Evolutionary conservation across 1,284 basidiomycete genomes (phyloP).

Genomic region (Cryptococcus wingfieldii): DNA sequence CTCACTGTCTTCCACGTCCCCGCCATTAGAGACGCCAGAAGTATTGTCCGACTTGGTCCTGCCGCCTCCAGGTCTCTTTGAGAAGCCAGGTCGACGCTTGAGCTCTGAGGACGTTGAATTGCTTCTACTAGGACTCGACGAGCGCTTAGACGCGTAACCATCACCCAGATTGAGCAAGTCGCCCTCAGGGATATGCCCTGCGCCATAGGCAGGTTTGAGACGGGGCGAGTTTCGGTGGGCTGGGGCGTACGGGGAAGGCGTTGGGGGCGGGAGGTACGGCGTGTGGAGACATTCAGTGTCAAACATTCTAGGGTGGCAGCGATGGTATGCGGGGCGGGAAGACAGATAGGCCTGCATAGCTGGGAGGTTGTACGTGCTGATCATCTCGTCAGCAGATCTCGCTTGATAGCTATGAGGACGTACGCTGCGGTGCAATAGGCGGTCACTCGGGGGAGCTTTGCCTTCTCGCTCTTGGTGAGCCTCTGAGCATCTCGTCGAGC

Average conservation of each 20-base stretch:
- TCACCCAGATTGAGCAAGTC: slow-evolving; percentile 42
- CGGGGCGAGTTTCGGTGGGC: slow-evolving; percentile 25
- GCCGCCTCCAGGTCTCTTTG: slow-evolving; percentile 47
- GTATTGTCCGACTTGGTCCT: slow-evolving; percentile 48
- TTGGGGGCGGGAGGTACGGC: slow-evolving; percentile 44
- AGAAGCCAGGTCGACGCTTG: slow-evolving; percentile 42
- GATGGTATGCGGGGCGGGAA: slow-evolving; percentile 72
- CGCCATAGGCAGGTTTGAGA: slow-evolving; percentile 31
- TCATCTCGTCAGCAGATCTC: neutral
- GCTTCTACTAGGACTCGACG: slow-evolving; percentile 7
- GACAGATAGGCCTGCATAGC: slow-evolving; percentile 85
- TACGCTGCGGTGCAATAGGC: slow-evolving; percentile 92
- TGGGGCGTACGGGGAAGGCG: slow-evolving; percentile 14
- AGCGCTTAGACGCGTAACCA: slow-evolving; percentile 7
- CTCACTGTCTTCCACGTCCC: slow-evolving; percentile 26
- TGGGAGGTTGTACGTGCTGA: slow-evolving; percentile 78
- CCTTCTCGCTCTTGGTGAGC: slow-evolving; percentile 89
- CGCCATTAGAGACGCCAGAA: slow-evolving; percentile 50
- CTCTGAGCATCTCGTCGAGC: slow-evolving; percentile 84
- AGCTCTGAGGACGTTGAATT: slow-evolving; percentile 7
- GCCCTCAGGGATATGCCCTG: slow-evolving; percentile 36
- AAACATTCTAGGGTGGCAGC: slow-evolving; percentile 67
- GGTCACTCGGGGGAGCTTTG: slow-evolving; percentile 87
- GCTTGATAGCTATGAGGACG: slow-evolving; percentile 25
- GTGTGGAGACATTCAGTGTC: slow-evolving; percentile 49